Percentiles rank a stretch among this genome's conserved stretches.
phyloP scores from a whole-genome alignment of 2,329 filamentous ascomycete species.

The Nectriaceae sp. region DNA sequence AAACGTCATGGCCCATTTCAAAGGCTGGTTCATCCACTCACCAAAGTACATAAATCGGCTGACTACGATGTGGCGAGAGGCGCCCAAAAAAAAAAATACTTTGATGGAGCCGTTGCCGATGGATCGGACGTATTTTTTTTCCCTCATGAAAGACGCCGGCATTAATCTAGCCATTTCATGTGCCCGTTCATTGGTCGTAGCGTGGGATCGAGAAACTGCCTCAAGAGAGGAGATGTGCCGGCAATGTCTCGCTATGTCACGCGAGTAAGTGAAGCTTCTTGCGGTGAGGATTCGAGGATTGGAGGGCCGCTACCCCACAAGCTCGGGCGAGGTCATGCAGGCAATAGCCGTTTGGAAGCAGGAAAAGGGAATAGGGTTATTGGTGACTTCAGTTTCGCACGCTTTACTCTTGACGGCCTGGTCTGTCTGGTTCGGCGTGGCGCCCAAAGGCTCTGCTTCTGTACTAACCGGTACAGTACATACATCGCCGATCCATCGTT shows the following conservation, averaged over 20 bases:
- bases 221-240: not conserved
- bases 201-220: not conserved
- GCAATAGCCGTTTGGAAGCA: conserved; percentile 6
- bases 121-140: conserved; percentile 3
- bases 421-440: not conserved
- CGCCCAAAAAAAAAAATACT: not conserved
- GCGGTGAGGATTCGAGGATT: conserved; percentile 13
- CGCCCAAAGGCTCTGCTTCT: not conserved
- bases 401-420: not conserved
- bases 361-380: not conserved
- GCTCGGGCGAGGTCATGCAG: not conserved
- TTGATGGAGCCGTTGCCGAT: not conserved
- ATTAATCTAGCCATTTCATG: conserved; percentile 1
- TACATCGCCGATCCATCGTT: not conserved
- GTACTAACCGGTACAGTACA: not conserved
- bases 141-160: not conserved
- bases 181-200: not conserved
- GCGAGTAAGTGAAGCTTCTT: conserved; percentile 12
- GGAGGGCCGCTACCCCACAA: conserved; percentile 3
- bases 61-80: not conserved
- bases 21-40: no score
- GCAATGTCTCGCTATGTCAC: conserved; percentile 11
- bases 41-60: not conserved
- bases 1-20: not conserved
- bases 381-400: not conserved